These are phyloP conservation scores for Penicillium lagena DNA, from an alignment of 495 filamentous ascomycete genomes.

Conservation along the genomic window DNA sequence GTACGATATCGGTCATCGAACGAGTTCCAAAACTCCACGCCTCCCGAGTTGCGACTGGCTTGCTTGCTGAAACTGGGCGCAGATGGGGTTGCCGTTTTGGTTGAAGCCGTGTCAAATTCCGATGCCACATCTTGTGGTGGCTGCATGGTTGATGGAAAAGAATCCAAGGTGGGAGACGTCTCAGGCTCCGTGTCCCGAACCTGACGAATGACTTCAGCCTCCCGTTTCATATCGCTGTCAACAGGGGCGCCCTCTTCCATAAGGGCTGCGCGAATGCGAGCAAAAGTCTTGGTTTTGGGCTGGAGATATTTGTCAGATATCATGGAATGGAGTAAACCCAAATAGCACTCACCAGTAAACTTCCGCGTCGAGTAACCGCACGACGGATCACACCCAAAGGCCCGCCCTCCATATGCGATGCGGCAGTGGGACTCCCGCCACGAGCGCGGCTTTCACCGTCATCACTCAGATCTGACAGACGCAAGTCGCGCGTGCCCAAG, in stretches of 20 bases:
- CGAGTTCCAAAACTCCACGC: slow-evolving; percentile 73
- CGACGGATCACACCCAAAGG: slow-evolving; percentile 47
- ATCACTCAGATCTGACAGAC: slow-evolving; percentile 80
- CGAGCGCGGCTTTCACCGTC: slow-evolving; percentile 54
- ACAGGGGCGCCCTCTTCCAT: slow-evolving; percentile 80
- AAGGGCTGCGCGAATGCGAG: slow-evolving; percentile 83
- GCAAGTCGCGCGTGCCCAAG: slow-evolving; percentile 77
- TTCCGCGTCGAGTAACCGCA: slow-evolving; percentile 79
- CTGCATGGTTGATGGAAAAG: slow-evolving; percentile 44
- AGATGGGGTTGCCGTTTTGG: slow-evolving; percentile 35
- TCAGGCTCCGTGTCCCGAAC: slow-evolving; percentile 68
- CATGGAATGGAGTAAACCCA: background rate
- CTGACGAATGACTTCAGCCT: slow-evolving; percentile 91
- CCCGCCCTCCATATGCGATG: slow-evolving; percentile 35
- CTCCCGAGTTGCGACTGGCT: slow-evolving; percentile 61
- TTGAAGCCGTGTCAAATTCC: slow-evolving; percentile 53
- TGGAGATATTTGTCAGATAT: slow-evolving; percentile 18
- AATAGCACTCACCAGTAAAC: slow-evolving; percentile 63
- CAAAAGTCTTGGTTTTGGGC: slow-evolving; percentile 95
- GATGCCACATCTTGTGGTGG: slow-evolving; percentile 31
- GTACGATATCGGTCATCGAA: slow-evolving; percentile 59
- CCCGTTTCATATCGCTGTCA: slow-evolving; percentile 81
- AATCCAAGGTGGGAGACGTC: slow-evolving; percentile 28
- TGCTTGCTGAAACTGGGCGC: slow-evolving; percentile 67
- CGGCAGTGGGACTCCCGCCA: slow-evolving; percentile 35